phyloP scores from a whole-genome alignment of 2,329 filamentous ascomycete species.

The Fusarium incarnatum region DNA sequence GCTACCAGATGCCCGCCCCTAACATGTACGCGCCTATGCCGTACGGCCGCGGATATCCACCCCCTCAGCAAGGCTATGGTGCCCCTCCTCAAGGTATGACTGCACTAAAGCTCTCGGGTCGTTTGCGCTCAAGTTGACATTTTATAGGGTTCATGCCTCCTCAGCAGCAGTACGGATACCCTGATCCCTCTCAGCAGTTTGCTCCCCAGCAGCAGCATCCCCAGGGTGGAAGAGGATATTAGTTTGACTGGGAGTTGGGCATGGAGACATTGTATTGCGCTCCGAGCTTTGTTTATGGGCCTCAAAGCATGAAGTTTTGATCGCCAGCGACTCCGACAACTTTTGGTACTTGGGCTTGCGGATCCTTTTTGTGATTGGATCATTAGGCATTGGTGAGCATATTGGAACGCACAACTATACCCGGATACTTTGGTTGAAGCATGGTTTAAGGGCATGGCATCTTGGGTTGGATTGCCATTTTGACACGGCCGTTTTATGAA shows the following conservation, averaged over 20 bases:
- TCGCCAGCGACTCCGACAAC: constrained; percentile 40
- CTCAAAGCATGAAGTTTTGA: constrained; percentile 25
- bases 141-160: constrained; percentile 53
- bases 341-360: constrained; percentile 43
- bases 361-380: constrained; percentile 46
- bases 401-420: constrained; percentile 49
- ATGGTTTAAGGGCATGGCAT: constrained; percentile 42
- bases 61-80: constrained; percentile 52
- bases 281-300: neutral
- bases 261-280: constrained; percentile 8
- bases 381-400: constrained; percentile 45
- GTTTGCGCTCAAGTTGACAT: constrained; percentile 7
- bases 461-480: constrained; percentile 40
- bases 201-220: constrained; percentile 53
- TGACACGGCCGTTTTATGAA: constrained; percentile 48
- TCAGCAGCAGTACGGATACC: constrained; percentile 58
- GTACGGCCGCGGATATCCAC: constrained; percentile 56
- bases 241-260: constrained; percentile 30
- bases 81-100: constrained; percentile 57
- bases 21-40: constrained; percentile 54
- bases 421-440: constrained; percentile 45
- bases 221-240: constrained; percentile 56
- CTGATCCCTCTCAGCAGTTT: constrained; percentile 58
- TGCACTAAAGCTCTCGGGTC: neutral
- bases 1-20: constrained; percentile 50